These are phyloP conservation scores for Solanum verrucosum DNA, from an alignment of 257 asterid genomes.

Conservation along the genomic window DNA sequence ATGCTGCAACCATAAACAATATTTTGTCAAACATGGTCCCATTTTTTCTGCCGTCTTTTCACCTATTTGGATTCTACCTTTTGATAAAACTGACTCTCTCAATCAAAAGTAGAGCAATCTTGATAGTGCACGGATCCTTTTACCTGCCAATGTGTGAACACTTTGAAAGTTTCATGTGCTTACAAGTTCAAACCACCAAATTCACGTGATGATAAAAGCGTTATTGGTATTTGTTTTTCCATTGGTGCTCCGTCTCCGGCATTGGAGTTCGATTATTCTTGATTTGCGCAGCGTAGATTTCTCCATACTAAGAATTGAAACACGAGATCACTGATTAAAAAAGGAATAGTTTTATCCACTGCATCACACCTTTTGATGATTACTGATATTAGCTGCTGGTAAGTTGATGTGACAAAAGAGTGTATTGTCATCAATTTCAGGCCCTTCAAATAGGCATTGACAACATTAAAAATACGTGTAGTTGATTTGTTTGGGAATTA, in stretches of 20 bases:
- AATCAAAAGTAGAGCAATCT: not conserved
- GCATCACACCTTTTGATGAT: not conserved
- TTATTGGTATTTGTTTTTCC: too few species aligned
- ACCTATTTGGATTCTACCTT: not conserved
- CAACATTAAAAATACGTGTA: not conserved
- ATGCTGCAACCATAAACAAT: not conserved
- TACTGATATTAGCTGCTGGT: not conserved
- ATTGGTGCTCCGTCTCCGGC: rapidly evolving
- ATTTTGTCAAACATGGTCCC: not conserved
- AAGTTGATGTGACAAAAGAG: not conserved
- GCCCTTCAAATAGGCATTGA: not conserved
- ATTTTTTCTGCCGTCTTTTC: not conserved
- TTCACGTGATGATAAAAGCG: not conserved
- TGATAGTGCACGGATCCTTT: not conserved
- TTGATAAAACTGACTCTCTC: not conserved
- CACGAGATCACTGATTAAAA: not conserved
- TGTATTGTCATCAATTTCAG: not conserved
- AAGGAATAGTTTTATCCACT: too few species aligned
- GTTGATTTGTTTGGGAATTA: not conserved
- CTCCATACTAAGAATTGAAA: too few species aligned
- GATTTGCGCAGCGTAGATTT: not conserved
- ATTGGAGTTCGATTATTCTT: not conserved
- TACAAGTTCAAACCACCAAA: not conserved
- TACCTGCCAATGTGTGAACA: not conserved
- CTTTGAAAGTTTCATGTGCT: not conserved